Percentiles rank a stretch among this genome's conserved stretches.
Conservation (phyloP, 768 basidiomycete genomes). For the Crucibulum laeve region DNA sequence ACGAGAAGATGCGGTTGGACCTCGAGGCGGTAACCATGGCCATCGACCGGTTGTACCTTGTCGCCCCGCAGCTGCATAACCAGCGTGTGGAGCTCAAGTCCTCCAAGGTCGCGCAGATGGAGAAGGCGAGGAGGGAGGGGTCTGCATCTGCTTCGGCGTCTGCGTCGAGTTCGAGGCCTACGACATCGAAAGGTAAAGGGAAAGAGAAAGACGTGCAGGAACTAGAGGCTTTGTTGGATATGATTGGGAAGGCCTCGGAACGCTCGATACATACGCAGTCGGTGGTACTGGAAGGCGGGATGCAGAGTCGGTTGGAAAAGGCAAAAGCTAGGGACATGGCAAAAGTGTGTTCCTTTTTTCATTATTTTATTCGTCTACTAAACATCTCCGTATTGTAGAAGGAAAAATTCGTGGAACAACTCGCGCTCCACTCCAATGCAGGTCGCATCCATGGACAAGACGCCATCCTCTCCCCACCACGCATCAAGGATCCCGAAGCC, state of each 20-base stretch:
- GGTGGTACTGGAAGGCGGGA: slow-evolving; percentile 59
- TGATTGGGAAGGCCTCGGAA: slow-evolving; percentile 67
- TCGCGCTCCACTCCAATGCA: slow-evolving; percentile 65
- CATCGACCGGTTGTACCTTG: slow-evolving; percentile 83
- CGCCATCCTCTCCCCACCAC: slow-evolving; percentile 48
- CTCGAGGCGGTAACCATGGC: slow-evolving; percentile 82
- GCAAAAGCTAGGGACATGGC: slow-evolving; percentile 53
- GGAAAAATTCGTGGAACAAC: slow-evolving; percentile 70
- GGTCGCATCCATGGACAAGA: slow-evolving; percentile 81
- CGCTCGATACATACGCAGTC: slow-evolving; percentile 68
- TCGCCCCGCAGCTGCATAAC: slow-evolving; percentile 84
- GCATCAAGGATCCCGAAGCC: slow-evolving; percentile 45
- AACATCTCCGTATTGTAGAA: slow-evolving; percentile 44
- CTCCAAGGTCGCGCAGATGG: slow-evolving; percentile 67
- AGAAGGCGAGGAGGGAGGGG: slow-evolving; percentile 53
- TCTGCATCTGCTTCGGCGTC: slow-evolving; percentile 12
- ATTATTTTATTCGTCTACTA: slow-evolving; percentile 3
- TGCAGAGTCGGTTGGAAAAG: slow-evolving; percentile 51
- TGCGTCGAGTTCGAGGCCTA: not conserved
- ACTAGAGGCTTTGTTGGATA: slow-evolving; percentile 65
- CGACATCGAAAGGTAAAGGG: slow-evolving; percentile 26
- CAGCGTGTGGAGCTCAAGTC: slow-evolving; percentile 89
- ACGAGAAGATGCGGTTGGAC: slow-evolving; percentile 84
- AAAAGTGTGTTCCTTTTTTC: slow-evolving; percentile 42
- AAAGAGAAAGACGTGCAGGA: slow-evolving; percentile 51